Percentiles rank a stretch among this genome's conserved stretches.
Conservation (phyloP, 2,329 filamentous ascomycete species). For the Stachybotrys elegans region DNA sequence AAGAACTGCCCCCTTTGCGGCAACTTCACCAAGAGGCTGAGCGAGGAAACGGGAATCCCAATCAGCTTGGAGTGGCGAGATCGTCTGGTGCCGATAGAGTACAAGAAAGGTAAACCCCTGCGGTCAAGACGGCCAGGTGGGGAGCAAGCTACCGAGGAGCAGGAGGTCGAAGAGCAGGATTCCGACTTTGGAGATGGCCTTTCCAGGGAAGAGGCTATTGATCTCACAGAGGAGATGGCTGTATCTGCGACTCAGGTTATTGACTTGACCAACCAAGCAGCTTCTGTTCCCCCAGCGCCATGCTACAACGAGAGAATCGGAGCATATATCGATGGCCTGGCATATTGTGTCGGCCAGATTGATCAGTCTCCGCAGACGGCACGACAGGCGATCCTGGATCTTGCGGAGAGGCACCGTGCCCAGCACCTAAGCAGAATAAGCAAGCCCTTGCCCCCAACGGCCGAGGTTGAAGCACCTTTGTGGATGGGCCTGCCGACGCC, state of each 20-base stretch:
- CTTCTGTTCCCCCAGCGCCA: background rate
- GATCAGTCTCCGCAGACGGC: slow-evolving; percentile 18
- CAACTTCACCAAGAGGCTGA: slow-evolving; percentile 17
- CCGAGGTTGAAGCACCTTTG: no score
- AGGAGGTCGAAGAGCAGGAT: background rate
- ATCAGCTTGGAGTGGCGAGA: slow-evolving; percentile 22
- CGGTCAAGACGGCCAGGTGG: background rate
- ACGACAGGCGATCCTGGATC: slow-evolving; percentile 19
- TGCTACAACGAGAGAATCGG: slow-evolving; percentile 3
- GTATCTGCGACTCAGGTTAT: no score
- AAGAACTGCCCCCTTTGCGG: slow-evolving; percentile 24
- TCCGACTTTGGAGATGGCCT: background rate
- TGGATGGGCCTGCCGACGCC: no score
- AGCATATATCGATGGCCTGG: slow-evolving; percentile 19
- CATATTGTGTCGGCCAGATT: slow-evolving; percentile 27
- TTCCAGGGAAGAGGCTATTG: background rate
- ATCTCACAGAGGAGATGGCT: no score
- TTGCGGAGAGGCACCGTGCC: slow-evolving; percentile 13
- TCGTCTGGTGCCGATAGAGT: slow-evolving; percentile 20
- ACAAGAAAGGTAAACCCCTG: slow-evolving; percentile 8
- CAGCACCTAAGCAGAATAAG: slow-evolving; percentile 10
- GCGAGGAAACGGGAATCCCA: slow-evolving; percentile 18
- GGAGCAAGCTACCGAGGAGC: background rate
- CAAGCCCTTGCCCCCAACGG: slow-evolving; percentile 26
- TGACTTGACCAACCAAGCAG: background rate